Evolutionary conservation across 306 rosid species (phyloP), one percentile per base, ranked within the genome.

Genomic region (Cicer judaicum): DNA sequence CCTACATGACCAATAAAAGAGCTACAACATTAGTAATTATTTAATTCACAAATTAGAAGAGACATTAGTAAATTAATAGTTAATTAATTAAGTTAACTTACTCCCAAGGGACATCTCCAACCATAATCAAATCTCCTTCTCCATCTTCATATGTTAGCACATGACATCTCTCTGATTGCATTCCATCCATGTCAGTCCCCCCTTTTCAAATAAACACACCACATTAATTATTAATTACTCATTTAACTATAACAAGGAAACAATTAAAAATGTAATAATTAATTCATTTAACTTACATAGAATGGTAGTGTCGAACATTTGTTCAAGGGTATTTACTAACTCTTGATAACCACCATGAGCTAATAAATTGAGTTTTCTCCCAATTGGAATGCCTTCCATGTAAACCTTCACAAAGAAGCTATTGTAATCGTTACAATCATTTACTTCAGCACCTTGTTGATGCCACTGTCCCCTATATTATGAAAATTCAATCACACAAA

Each of bases 71-170:
- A 13, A 24, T 2, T 14, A 1, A 2, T 12, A 12, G 9, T 42
- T 4, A 29, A 29, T 29, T 3, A 29, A 29, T 29, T 29, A 1
- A 49, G 38, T 59, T 19, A 77, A 83, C 93, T 87, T 78, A 87
- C 96, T 87, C 92, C 93, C 96, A 90, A 5, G 96, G 96, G 5
- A 90, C 96, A 62, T 90, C 96, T 1, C 96, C 93, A 21, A 91
- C 93, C 89, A 88, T 91, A 66, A 88, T 57, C 90, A 88, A 85
- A 66, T 91, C 96, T 16, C 96, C 96, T 79, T 91, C 96, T 54
- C 90, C 93, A 76, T 91, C 96, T 71, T 91, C 96, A 59, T 91
- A 91, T 10, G 96, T 91, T 46, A 91, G 68, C 41, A 91, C 93
- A 57, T 87, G 96, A 62, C 86, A 85, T 48, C 88, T 87, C 72